These are phyloP conservation scores for Blastobotrys americana DNA, from an alignment of 805 yeast species.

Conservation along the genomic window DNA sequence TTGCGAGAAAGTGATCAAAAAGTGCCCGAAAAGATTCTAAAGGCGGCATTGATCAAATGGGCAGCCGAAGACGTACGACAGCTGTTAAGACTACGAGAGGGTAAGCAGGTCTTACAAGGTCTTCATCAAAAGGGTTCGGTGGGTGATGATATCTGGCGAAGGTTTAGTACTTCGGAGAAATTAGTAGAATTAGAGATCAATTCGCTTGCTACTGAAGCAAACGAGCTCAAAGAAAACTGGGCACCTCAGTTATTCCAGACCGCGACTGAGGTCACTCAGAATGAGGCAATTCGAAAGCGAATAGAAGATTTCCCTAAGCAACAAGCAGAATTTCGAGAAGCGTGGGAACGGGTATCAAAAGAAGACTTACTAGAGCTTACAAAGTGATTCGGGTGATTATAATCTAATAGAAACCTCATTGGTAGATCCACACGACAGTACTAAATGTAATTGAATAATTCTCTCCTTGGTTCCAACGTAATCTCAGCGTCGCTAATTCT, in stretches of 20 bases:
- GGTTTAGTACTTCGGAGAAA: constrained; percentile 69
- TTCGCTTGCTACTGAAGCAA: constrained; percentile 70
- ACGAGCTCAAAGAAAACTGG: constrained; percentile 71
- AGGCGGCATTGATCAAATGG: constrained; percentile 58
- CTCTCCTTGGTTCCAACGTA: too few species aligned
- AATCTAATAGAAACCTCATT: too few species aligned
- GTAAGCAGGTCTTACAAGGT: constrained; percentile 57
- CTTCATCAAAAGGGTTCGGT: constrained; percentile 83
- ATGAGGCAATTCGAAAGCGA: constrained; percentile 84
- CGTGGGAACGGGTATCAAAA: constrained; percentile 13
- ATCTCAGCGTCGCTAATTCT: too few species aligned
- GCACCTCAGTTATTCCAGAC: constrained; percentile 64
- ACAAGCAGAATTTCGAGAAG: constrained; percentile 19
- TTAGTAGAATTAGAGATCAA: constrained; percentile 74
- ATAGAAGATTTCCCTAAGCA: constrained; percentile 28
- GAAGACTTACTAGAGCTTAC: constrained; percentile 13
- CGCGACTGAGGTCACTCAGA: constrained; percentile 85
- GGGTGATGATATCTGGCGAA: constrained; percentile 82
- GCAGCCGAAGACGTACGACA: constrained; percentile 88
- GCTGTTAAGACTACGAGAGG: constrained; percentile 73
- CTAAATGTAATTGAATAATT: too few species aligned
- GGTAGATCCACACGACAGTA: too few species aligned
- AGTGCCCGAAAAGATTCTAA: constrained; percentile 71
- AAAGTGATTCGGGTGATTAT: background rate
- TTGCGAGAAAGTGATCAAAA: constrained; percentile 47